A percentile compares a stretch with the other conserved stretches of the same genome.
Conservation (phyloP, 805 yeast genomes). For the Candida alai region DNA sequence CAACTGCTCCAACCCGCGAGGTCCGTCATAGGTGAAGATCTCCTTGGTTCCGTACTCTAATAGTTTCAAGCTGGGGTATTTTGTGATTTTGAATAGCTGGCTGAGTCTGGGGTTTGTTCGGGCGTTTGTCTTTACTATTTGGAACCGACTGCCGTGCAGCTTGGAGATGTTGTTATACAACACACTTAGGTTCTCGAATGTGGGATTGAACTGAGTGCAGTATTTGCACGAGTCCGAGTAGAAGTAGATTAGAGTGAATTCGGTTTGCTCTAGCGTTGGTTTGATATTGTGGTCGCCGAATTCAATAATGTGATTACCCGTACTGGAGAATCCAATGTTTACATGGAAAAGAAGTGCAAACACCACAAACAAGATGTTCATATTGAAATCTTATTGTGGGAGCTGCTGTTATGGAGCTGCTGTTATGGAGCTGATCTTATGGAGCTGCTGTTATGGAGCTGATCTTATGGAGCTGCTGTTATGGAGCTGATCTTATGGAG, state of each 20-base stretch:
- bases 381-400: background rate
- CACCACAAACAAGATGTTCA: slow-evolving; percentile 2
- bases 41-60: slow-evolving; percentile 40
- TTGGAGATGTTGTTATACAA: slow-evolving; percentile 33
- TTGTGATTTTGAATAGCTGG: slow-evolving; percentile 34
- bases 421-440: too few relatives aligned
- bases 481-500: too few relatives aligned
- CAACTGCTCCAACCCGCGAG: slow-evolving; percentile 18
- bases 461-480: too few relatives aligned
- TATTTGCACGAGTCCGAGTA: slow-evolving; percentile 37
- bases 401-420: too few relatives aligned
- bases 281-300: slow-evolving; percentile 13
- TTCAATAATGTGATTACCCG: slow-evolving; percentile 7
- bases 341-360: background rate
- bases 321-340: background rate
- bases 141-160: slow-evolving; percentile 19
- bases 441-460: too few relatives aligned
- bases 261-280: slow-evolving; percentile 16
- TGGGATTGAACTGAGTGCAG: slow-evolving; percentile 31
- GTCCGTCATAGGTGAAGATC: slow-evolving; percentile 29
- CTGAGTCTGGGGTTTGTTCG: slow-evolving; percentile 28
- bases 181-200: slow-evolving; percentile 36
- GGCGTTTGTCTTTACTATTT: slow-evolving; percentile 29
- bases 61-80: slow-evolving; percentile 49
- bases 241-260: slow-evolving; percentile 44